Evolutionary conservation across 2,329 filamentous ascomycete genomes (phyloP).

Genomic region (Fusarium citri): DNA sequence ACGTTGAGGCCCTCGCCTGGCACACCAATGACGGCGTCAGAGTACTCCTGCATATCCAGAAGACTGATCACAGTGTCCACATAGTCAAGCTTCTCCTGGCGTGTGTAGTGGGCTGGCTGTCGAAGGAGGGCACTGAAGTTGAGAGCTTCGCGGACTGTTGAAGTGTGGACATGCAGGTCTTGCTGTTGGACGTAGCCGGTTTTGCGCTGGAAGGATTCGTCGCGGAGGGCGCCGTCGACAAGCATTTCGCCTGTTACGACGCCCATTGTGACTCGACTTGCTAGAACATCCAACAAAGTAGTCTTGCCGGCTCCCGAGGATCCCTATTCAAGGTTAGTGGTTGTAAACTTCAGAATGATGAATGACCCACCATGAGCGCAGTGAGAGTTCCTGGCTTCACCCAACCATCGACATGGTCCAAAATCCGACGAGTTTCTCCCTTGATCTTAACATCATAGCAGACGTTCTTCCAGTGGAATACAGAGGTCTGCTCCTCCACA

Average conservation of each 20-base stretch:
- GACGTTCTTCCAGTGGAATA: conserved; percentile 78
- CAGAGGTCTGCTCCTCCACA: conserved; percentile 41
- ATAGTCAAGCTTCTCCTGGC: conserved; percentile 80
- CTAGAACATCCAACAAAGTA: conserved; percentile 83
- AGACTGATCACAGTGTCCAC: conserved; percentile 79
- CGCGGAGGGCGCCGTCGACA: conserved; percentile 70
- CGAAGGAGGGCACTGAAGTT: conserved; percentile 84
- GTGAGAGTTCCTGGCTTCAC: conserved; percentile 80
- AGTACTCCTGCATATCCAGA: conserved; percentile 71
- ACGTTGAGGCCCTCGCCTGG: conserved; percentile 69
- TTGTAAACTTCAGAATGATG: conserved; percentile 80
- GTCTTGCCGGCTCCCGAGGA: conserved; percentile 90
- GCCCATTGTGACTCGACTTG: conserved; percentile 85
- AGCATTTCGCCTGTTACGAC: conserved; percentile 84
- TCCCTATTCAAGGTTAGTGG: conserved; percentile 76
- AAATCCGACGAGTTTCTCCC: conserved; percentile 72
- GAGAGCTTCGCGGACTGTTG: conserved; percentile 85
- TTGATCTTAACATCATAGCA: conserved; percentile 78
- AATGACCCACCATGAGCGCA: conserved; percentile 71
- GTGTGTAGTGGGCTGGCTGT: conserved; percentile 75
- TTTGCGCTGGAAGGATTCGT: conserved; percentile 85
- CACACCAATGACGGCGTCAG: conserved; percentile 70
- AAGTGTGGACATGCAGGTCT: conserved; percentile 83
- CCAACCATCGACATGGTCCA: conserved; percentile 78
- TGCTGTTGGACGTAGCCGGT: conserved; percentile 91